Evolutionary conservation across 1,139 yeast species (phyloP).

Genomic region (Kodamaea arcana): DNA sequence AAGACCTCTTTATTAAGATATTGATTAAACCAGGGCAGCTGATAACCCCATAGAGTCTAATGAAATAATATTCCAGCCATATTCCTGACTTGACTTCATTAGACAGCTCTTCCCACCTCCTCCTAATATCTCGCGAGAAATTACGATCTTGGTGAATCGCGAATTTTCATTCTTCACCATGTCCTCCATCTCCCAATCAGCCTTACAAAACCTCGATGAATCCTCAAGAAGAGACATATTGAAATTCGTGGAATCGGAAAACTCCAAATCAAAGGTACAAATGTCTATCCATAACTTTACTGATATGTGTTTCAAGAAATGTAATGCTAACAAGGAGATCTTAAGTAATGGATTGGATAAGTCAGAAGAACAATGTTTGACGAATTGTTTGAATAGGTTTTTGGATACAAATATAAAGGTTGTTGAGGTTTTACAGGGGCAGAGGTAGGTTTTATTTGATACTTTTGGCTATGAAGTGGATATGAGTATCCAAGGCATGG

Average conservation of each 20-base stretch:
- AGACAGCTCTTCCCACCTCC: neutral
- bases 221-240: constrained; percentile 69
- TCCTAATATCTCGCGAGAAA: neutral
- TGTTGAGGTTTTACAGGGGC: constrained; percentile 54
- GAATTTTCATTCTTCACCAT: constrained; percentile 19
- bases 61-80: too few species aligned
- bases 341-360: constrained; percentile 48
- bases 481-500: too few species aligned
- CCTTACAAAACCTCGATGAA: constrained; percentile 65
- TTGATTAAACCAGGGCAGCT: too few species aligned
- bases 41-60: too few species aligned
- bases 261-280: constrained; percentile 85
- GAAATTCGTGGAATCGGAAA: constrained; percentile 75
- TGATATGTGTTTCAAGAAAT: constrained; percentile 85
- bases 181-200: constrained; percentile 59
- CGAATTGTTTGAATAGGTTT: constrained; percentile 79
- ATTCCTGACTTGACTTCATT: too few species aligned
- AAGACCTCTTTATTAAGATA: too few species aligned
- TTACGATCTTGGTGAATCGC: constrained; percentile 2
- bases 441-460: too few species aligned
- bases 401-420: constrained; percentile 85
- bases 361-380: constrained; percentile 68
- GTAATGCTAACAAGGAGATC: constrained; percentile 53
- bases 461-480: too few species aligned
- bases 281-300: constrained; percentile 82